Conservation (phyloP, 2,329 filamentous ascomycete genomes). For the Sporothrix curviconia region DNA sequence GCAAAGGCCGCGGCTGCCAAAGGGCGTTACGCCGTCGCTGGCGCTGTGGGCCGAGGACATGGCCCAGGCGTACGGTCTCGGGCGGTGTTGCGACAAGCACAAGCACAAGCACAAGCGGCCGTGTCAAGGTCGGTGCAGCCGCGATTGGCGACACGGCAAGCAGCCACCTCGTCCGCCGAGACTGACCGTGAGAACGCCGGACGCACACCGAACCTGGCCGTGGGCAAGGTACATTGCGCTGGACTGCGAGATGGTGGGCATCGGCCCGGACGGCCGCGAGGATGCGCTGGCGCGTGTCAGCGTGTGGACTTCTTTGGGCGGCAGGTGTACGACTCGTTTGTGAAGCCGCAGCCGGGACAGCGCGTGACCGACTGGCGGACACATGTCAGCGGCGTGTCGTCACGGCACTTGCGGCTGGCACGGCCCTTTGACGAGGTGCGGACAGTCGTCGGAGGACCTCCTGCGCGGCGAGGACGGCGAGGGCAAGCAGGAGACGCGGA, state of each 20-base stretch:
- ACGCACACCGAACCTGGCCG: slow-evolving; percentile 52
- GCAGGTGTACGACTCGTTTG: slow-evolving; percentile 91
- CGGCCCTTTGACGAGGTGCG: slow-evolving; percentile 73
- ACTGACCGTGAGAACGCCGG: slow-evolving; percentile 54
- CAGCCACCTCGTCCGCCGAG: slow-evolving; percentile 37
- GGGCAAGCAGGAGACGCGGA: slow-evolving; percentile 33
- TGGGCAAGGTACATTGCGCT: slow-evolving; percentile 89
- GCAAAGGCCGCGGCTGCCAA: slow-evolving; percentile 22
- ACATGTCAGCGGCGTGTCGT: slow-evolving; percentile 71
- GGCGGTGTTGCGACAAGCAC: slow-evolving; percentile 29
- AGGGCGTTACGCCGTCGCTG: slow-evolving; percentile 43
- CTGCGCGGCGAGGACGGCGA: slow-evolving; percentile 43
- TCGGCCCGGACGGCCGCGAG: slow-evolving; percentile 61
- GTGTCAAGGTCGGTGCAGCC: slow-evolving; percentile 2
- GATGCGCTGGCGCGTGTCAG: slow-evolving; percentile 81
- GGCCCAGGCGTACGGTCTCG: slow-evolving; percentile 55
- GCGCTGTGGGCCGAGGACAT: slow-evolving; percentile 55
- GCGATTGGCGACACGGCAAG: background rate
- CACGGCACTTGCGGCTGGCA: slow-evolving; percentile 63
- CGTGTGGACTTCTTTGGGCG: slow-evolving; percentile 85
- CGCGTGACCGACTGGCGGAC: slow-evolving; percentile 87
- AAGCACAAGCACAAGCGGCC: background rate
- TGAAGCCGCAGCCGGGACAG: slow-evolving; percentile 67
- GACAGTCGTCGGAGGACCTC: slow-evolving; percentile 58
- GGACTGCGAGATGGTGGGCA: slow-evolving; percentile 98